A percentile compares a stretch with the other conserved stretches of the same genome.
These are phyloP conservation scores for Saturnispora ahearnii DNA, from an alignment of 805 yeast genomes.

Conservation along the genomic window DNA sequence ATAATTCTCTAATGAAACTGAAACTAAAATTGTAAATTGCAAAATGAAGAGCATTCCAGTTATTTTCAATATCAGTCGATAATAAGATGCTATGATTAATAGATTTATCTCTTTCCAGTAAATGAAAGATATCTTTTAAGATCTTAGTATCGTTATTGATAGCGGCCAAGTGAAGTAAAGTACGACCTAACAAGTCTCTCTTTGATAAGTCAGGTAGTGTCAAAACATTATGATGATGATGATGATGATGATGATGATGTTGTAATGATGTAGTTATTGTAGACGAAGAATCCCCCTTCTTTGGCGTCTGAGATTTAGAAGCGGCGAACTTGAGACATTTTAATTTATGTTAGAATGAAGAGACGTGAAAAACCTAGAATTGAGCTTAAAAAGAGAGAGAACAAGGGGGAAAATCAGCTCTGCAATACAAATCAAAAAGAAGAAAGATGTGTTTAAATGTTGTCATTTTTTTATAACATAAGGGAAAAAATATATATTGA, in stretches of 20 bases:
- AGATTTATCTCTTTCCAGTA: conserved; percentile 2
- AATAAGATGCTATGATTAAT: conserved; percentile 39
- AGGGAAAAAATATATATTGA: not conserved
- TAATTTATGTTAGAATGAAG: not conserved
- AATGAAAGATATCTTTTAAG: conserved; percentile 36
- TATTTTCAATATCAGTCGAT: conserved; percentile 59
- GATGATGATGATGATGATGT: too few relatives aligned
- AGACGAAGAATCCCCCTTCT: conserved; percentile 12
- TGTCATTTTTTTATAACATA: not conserved
- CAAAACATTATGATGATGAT: conserved; percentile 16
- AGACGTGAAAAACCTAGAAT: not conserved
- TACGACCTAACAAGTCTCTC: conserved; percentile 62
- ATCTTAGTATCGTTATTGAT: conserved; percentile 40
- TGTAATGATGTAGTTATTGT: not conserved
- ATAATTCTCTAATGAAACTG: conserved; percentile 39
- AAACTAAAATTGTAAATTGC: conserved; percentile 52
- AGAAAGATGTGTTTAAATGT: not conserved
- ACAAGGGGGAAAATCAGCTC: not conserved
- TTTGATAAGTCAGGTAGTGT: conserved; percentile 32
- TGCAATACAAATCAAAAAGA: not conserved
- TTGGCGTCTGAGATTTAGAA: not conserved
- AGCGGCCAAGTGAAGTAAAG: conserved; percentile 49
- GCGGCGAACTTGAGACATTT: conserved; percentile 16
- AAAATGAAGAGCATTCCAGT: conserved; percentile 75
- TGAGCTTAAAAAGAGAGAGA: not conserved